Base-by-base conservation (phyloP, 495 filamentous ascomycete genomes). In the Physcia stellaris region DNA sequence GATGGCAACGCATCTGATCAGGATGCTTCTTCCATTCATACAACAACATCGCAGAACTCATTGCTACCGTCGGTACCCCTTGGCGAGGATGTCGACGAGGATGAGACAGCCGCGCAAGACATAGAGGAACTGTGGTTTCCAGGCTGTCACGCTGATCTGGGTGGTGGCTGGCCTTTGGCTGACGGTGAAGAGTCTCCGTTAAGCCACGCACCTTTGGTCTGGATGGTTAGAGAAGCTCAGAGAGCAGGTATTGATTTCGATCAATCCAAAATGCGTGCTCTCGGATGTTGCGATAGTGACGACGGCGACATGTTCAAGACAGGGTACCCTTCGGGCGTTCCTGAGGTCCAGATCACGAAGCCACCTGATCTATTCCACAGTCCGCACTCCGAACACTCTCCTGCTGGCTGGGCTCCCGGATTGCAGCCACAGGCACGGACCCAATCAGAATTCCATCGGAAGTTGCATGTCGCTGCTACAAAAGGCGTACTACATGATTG, bases 211-310 rank as follows among this genome's bases (percentile, higher is more conserved):
- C 83, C 85, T 2, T 62, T 90, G 2, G 71, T 81, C 3, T 92
- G 83, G 75, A 92, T 92, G 80, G 73, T 88, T 2, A 68, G 78
- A 36, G 83, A 88, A 57, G 82, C 83, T 3, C 71, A 77, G 38
- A 70, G 63, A 16, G 83, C 83, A 3, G 83, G 83, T 1, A 68
- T 88, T 9, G 56, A 65, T 4, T 84, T 88, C 27, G 81, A 88
- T 45, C 41, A 59, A 9, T 63, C 71, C 35, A 83, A 85, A 44
- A 65, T 88, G 47, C 67, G 68, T 24, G 67, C 72, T 17, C 68
- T 84, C 50, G 75, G 75, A 29, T 78, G 77, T 27, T 70, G 71
- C 29, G 63, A 71, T 37, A 64, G 69, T 24, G 64, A 59, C 15
- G 39, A 37, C 18, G 37, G 31, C 37, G 41, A 38, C 23, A 35